Base-by-base conservation (phyloP, 768 basidiomycete genomes). In the Boletus tylopilopsis region DNA sequence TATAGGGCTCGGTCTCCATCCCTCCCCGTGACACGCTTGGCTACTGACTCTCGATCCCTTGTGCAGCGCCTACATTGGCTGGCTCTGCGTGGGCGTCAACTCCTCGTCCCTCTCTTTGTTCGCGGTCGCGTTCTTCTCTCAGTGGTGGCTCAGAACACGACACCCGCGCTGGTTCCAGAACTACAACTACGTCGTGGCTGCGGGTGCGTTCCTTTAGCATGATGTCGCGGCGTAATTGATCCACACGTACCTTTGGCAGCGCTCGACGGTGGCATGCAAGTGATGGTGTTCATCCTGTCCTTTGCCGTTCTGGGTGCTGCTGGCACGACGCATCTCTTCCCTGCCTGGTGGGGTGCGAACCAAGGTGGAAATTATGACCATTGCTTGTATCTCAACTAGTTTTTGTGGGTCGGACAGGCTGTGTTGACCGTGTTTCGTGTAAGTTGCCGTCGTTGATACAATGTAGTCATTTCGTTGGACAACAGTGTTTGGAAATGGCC, bases 331-430 rank as follows among this genome's bases (percentile, higher is more conserved):
- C 74, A 78, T 55, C 54, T 76, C 21, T 80, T 80, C 67, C 76
- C 79, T n/a, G 53, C 70, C 45, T 80, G 79, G 80, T 80, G 78
- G 80, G 77, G 78, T 16, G 79, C 78, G 4, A 80, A 81, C 55
- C 78, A 80, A 49, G 59, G 57, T 29, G 78, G 76, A 57, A 68
- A 73, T 58, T 70, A 65, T 16, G 64, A 65, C 34, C 58, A 19
- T 10, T 67, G 64, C 35, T 18, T 50, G 44, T 27, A 41, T 45
- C 45, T 62, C 13, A 6, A 8, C 18, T 62, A 60, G n/a, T n/a
- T n/a, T n/a, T n/a, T n/a, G n/a, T n/a, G n/a, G n/a, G n/a, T n/a
- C n/a, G n/a, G n/a, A n/a, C n/a, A n/a, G n/a, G n/a, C n/a, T n/a
- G n/a, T n/a, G n/a, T n/a, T n/a, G n/a, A n/a, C n/a, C n/a, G n/a